Conservation (phyloP, 441 rosid genomes). For the Pelargonium citronellum region DNA sequence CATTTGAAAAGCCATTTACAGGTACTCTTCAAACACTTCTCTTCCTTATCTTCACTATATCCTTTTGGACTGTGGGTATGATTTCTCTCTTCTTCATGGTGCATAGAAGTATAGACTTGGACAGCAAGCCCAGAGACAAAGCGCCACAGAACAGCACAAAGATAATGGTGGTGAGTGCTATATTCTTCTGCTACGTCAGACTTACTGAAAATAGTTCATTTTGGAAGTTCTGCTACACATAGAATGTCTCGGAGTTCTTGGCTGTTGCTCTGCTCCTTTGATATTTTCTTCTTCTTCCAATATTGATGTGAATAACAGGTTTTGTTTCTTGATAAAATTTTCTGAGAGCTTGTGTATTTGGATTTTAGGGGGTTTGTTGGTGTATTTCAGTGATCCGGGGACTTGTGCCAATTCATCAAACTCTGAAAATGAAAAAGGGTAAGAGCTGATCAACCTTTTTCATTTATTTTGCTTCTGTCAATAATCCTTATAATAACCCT, state of each 20-base stretch:
- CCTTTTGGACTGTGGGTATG: background rate
- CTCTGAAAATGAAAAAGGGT: constrained; percentile 40
- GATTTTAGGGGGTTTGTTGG: constrained; percentile 43
- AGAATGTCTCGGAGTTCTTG: too few relatives aligned
- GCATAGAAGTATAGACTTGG: constrained; percentile 80
- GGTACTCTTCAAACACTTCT: constrained; percentile 32
- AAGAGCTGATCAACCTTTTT: background rate
- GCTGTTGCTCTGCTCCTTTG: background rate
- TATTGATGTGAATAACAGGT: background rate
- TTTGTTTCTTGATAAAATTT: background rate
- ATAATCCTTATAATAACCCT: background rate
- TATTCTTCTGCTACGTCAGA: background rate
- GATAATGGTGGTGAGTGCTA: constrained; percentile 40
- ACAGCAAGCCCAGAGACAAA: constrained; percentile 49
- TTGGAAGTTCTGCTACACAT: too few relatives aligned
- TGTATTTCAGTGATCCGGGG: constrained; percentile 40
- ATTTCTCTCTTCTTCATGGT: background rate
- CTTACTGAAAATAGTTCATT: background rate
- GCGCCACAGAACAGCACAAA: constrained; percentile 30
- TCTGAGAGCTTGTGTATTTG: background rate
- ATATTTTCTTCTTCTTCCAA: background rate
- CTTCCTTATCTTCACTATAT: background rate
- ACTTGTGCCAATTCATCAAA: constrained; percentile 31
- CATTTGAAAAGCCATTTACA: constrained; percentile 93
- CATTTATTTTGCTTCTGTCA: background rate